These are phyloP conservation scores for Calycina marina DNA, from an alignment of 2,329 filamentous ascomycete species.

Conservation along the genomic window DNA sequence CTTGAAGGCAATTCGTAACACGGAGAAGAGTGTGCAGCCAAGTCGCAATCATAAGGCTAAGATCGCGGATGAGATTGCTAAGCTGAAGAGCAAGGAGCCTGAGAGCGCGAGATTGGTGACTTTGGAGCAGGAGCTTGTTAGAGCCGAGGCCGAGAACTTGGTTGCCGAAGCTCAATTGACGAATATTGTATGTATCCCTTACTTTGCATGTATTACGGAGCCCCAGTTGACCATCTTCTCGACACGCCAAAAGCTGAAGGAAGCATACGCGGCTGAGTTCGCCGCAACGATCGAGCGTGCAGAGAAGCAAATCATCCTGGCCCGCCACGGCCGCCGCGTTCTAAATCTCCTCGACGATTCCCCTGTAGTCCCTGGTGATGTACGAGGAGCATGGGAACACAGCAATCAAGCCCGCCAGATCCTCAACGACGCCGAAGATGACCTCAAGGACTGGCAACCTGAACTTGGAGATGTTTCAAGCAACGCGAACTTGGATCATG, in stretches of 20 bases:
- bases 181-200: constrained; percentile 56
- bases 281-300: constrained; percentile 86
- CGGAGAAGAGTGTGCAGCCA: constrained; percentile 88
- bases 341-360: constrained; percentile 78
- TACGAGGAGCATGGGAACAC: constrained; percentile 52
- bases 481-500: not conserved
- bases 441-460: constrained; percentile 59
- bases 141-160: constrained; percentile 88
- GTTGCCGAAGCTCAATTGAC: constrained; percentile 94
- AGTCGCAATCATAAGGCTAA: constrained; percentile 76
- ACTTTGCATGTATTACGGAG: not conserved
- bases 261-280: constrained; percentile 81
- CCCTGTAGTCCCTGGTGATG: constrained; percentile 76
- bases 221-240: constrained; percentile 23
- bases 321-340: constrained; percentile 76
- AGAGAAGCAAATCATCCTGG: constrained; percentile 92
- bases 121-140: constrained; percentile 89
- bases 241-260: constrained; percentile 93
- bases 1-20: constrained; percentile 89
- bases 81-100: constrained; percentile 84
- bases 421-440: constrained; percentile 82
- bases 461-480: constrained; percentile 19
- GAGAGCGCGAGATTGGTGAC: constrained; percentile 66
- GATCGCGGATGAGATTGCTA: constrained; percentile 83
- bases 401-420: constrained; percentile 62